Conservation (phyloP, 2,329 filamentous ascomycete genomes). For the Phoma sp. region DNA sequence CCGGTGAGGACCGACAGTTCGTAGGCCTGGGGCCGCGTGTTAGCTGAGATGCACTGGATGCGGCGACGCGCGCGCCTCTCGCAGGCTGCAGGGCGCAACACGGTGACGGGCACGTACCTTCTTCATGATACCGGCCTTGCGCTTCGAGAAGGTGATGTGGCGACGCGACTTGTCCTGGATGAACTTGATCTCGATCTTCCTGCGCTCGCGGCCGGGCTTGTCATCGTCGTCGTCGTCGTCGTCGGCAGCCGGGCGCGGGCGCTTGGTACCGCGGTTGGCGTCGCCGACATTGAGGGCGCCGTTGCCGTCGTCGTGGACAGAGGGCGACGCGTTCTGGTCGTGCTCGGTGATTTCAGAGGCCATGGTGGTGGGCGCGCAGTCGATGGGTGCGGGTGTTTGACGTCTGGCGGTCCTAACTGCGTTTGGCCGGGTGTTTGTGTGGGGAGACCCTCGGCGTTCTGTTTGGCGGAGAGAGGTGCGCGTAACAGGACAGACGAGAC, state of each 20-base stretch:
- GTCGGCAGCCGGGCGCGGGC: slow-evolving; percentile 79
- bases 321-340: slow-evolving; percentile 58
- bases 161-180: slow-evolving; percentile 99
- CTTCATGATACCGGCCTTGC: slow-evolving; percentile 99
- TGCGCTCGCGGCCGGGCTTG: slow-evolving; percentile 94
- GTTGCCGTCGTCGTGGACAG: slow-evolving; percentile 61
- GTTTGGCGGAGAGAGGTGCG: slow-evolving; percentile 31
- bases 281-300: slow-evolving; percentile 57
- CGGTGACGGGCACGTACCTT: slow-evolving; percentile 70
- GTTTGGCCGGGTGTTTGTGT: slow-evolving; percentile 45
- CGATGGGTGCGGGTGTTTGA: slow-evolving; percentile 46
- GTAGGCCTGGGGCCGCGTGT: slow-evolving; percentile 71
- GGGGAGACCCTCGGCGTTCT: slow-evolving; percentile 42
- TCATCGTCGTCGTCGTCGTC: slow-evolving; percentile 98
- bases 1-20: slow-evolving; percentile 96
- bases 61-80: not conserved
- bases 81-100: slow-evolving; percentile 3
- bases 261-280: slow-evolving; percentile 87
- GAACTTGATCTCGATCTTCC: slow-evolving; percentile 99
- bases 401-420: slow-evolving; percentile 48
- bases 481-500: slow-evolving; percentile 31
- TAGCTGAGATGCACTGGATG: slow-evolving; percentile 1
- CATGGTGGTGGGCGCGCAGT: slow-evolving; percentile 43
- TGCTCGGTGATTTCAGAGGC: slow-evolving; percentile 58
- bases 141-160: slow-evolving; percentile 99